Base-by-base conservation (phyloP, 2,329 filamentous ascomycete genomes). In the Verticillium dahliae region DNA sequence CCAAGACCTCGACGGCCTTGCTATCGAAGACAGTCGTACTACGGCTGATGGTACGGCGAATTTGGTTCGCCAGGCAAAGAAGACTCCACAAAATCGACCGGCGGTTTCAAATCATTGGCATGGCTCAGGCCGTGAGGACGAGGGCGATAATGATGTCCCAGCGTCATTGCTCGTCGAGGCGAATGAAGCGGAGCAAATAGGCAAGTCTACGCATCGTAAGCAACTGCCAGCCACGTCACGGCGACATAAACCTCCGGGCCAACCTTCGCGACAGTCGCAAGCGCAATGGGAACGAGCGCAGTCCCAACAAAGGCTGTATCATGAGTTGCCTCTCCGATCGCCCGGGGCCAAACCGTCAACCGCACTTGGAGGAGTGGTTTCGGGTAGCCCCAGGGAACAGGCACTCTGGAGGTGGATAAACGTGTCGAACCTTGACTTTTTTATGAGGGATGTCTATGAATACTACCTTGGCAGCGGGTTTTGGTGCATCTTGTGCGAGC, bases 321-420 rank as follows among this genome's bases (percentile, higher is more conserved):
- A 68, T 33, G 76, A 81, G 18, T 72, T 75, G 14, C 66, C 65
- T 34, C 69, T 69, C 57, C 65, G 66, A 10, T 61, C 67, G 18
- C 38, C 63, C 2, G 39, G 65, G 38, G 50, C 67, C 34, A 66
- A 72, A n/a, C 67, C 70, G 59, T 66, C 71, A 65, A 65, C 73
- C 31, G n/a, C 74, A 45, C 41, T 67, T 67, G 62, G 69, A 69
- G 64, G 68, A 55, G 61, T 69, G 15, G 61, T 73, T 22, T 65
- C 71, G 1, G 75, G 74, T 10, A 75, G 71, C 59, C 76, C 77
- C 13, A 87, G 87, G 73, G 90, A 94, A 70, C 90, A 88, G 73
- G 92, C 93, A 3, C 85, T 96, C 79, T 97, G 92, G 89, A 85
- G 91, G 75, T 97, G 93, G 90, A 91, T 91, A 60, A 97, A 97